Percentiles rank a stretch among this genome's conserved stretches.
Evolutionary conservation across 2,329 filamentous ascomycete species (phyloP).

Genomic region (Neonectria coccinea): DNA sequence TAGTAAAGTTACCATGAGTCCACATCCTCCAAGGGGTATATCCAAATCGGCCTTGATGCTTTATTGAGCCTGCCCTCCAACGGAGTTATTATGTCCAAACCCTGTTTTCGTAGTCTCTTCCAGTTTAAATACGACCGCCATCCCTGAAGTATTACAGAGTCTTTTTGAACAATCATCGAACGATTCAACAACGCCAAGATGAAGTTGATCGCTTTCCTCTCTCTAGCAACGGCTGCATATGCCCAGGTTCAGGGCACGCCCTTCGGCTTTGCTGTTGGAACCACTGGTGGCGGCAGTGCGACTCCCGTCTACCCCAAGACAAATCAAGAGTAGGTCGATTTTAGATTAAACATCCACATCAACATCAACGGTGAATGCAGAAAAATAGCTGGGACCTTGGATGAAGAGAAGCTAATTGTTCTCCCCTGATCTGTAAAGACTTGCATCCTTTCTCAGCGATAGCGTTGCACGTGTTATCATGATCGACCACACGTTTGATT

Average conservation of each 20-base stretch:
- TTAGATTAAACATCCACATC: too few species aligned
- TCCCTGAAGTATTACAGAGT: neutral
- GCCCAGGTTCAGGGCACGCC: constrained; percentile 50
- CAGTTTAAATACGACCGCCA: neutral
- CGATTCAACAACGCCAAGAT: neutral
- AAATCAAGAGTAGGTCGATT: constrained; percentile 61
- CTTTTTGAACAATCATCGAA: neutral
- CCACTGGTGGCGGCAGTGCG: constrained; percentile 71
- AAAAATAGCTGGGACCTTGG: neutral
- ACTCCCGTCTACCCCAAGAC: constrained; percentile 64
- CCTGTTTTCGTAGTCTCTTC: neutral
- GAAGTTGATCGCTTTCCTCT: constrained; percentile 12
- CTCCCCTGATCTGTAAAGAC: constrained; percentile 1
- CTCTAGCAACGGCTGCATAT: constrained; percentile 5
- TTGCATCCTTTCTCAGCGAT: constrained; percentile 64
- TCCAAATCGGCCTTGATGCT: neutral
- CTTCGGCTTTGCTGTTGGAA: constrained; percentile 59
- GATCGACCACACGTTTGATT: constrained; percentile 66
- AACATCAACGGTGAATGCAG: too few species aligned
- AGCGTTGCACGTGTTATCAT: constrained; percentile 66
- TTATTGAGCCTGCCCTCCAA: neutral
- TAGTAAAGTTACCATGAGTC: neutral
- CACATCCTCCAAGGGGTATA: constrained; percentile 2
- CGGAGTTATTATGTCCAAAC: neutral
- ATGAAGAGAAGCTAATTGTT: neutral